These are phyloP conservation scores for Cercophora newfieldiana DNA, from an alignment of 495 filamentous ascomycete species.

Conservation along the genomic window DNA sequence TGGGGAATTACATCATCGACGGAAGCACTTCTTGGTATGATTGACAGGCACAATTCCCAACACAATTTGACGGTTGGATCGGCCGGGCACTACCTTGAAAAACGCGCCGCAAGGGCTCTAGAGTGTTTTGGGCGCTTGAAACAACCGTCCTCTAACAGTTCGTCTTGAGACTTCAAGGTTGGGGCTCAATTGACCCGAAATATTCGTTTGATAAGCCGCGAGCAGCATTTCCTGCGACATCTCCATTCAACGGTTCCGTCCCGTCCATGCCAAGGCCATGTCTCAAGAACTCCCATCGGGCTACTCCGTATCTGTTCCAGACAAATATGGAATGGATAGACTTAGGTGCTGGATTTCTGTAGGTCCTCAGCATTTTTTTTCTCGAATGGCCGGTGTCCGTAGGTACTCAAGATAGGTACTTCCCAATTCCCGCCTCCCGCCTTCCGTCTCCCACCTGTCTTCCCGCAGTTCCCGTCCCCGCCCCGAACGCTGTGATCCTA, in stretches of 20 bases:
- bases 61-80: no score
- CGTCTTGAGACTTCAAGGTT: not conserved
- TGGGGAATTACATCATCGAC: constrained; percentile 9
- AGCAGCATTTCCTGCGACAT: not conserved
- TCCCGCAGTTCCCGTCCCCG: no score
- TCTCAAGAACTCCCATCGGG: not conserved
- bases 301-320: not conserved
- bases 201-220: constrained; percentile 4
- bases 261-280: not conserved
- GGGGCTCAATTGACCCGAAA: constrained; percentile 4
- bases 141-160: not conserved
- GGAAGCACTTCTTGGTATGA: not conserved
- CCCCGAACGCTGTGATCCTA: not conserved
- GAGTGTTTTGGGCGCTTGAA: not conserved
- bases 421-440: not conserved
- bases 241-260: not conserved
- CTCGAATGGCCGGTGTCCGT: no score
- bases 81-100: no score
- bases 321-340: not conserved
- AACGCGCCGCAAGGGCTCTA: not conserved
- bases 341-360: no score
- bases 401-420: no score
- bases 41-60: constrained; percentile 6
- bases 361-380: no score
- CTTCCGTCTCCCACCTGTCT: not conserved